Percentiles rank a stretch among this genome's conserved stretches.
These are phyloP conservation scores for Murraya paniculata DNA, from an alignment of 345 rosid species.

Conservation along the genomic window DNA sequence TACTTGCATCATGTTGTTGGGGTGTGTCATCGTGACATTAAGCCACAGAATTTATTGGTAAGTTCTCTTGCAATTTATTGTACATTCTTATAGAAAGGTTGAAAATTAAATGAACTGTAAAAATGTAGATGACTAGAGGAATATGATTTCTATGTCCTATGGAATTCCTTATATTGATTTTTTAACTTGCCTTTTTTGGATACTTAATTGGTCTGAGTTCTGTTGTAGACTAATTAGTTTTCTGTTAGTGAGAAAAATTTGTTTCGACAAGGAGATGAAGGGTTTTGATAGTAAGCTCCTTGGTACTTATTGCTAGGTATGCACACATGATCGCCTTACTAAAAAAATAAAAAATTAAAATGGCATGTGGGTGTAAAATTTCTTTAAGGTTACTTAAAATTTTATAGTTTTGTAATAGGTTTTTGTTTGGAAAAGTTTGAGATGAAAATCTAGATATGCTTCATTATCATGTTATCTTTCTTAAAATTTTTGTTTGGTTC, in stretches of 20 bases:
- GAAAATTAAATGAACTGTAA: neutral
- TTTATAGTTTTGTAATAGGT: neutral
- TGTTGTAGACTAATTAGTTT: neutral
- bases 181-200: neutral
- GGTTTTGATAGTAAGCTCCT: neutral
- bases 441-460: neutral
- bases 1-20: conserved; percentile 87
- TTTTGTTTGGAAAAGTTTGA: neutral
- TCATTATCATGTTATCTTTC: neutral
- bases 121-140: neutral
- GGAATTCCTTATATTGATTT: neutral
- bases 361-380: neutral
- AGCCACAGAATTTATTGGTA: conserved; percentile 97
- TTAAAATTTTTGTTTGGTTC: neutral
- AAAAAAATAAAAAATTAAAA: too few species aligned
- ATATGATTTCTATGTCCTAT: neutral
- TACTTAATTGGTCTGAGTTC: neutral
- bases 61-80: conserved; percentile 22
- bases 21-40: conserved; percentile 97
- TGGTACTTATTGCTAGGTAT: neutral
- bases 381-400: neutral
- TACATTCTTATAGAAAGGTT: neutral
- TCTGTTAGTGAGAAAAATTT: neutral
- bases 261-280: neutral
- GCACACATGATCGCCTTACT: neutral